phyloP scores from a whole-genome alignment of 495 filamentous ascomycete species.

The Pyrenopolyporus hunteri region DNA sequence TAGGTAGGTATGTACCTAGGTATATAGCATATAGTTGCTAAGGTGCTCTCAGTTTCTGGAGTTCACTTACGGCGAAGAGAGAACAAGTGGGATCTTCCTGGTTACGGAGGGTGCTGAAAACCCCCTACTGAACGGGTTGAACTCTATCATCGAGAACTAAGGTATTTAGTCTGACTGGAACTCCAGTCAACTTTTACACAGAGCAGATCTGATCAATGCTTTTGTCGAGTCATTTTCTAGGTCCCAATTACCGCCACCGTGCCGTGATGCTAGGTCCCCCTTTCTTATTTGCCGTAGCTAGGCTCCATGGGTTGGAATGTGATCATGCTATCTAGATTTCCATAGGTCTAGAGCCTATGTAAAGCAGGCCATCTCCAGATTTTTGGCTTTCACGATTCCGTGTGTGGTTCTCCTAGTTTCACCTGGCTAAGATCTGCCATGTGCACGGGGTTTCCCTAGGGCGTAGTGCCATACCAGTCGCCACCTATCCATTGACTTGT shows the following conservation, averaged over 20 bases:
- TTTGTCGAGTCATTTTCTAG: constrained; percentile 14
- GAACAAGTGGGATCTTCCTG: background rate
- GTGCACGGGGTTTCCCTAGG: background rate
- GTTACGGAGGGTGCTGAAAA: background rate
- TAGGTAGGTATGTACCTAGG: background rate
- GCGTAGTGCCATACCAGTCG: background rate
- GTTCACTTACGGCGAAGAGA: too few species aligned
- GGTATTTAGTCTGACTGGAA: background rate
- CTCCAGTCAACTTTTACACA: background rate
- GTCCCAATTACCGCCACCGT: too few species aligned
- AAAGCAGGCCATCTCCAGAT: too few species aligned
- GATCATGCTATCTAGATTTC: too few species aligned
- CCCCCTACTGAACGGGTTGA: background rate
- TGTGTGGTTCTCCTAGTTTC: background rate
- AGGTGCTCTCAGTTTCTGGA: too few species aligned
- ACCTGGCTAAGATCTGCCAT: background rate
- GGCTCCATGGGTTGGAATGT: too few species aligned
- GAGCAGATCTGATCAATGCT: background rate
- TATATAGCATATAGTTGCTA: too few species aligned
- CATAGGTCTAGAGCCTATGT: too few species aligned
- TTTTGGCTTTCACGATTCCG: background rate
- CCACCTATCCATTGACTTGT: background rate
- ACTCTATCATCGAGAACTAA: constrained; percentile 7
- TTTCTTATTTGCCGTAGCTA: too few species aligned
- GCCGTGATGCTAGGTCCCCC: too few species aligned